Evolutionary conservation across 2,329 filamentous ascomycete species (phyloP).

Genomic region (Arthrobotrys pseudoclavata): DNA sequence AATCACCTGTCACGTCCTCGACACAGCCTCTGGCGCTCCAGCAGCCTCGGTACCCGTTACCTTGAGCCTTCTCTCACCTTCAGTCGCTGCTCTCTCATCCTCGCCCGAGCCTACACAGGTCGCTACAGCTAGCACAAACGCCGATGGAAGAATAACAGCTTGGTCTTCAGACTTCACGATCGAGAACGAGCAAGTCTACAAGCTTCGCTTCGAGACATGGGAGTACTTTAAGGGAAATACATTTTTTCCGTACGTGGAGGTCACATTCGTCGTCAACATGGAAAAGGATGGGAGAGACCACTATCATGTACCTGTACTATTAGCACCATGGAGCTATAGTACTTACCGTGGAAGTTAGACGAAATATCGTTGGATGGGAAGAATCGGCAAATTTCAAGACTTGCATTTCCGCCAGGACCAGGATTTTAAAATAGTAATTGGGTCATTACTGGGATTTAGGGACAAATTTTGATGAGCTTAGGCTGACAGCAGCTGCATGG

Average conservation of each 20-base stretch:
- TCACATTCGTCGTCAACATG: conserved; percentile 70
- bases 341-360: conserved; percentile 82
- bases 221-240: conserved; percentile 76
- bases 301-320: conserved; percentile 83
- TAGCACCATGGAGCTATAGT: conserved; percentile 84
- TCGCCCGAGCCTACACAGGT: conserved; percentile 66
- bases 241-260: conserved; percentile 73
- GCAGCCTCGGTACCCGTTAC: conserved; percentile 77
- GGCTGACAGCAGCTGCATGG: neutral
- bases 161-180: conserved; percentile 75
- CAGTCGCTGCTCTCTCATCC: conserved; percentile 62
- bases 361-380: neutral
- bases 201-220: conserved; percentile 79
- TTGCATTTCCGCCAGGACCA: neutral
- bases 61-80: conserved; percentile 67
- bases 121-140: conserved; percentile 77
- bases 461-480: neutral
- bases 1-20: conserved; percentile 89
- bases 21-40: conserved; percentile 81
- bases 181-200: conserved; percentile 73
- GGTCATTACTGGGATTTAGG: neutral
- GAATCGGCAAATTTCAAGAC: neutral
- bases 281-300: conserved; percentile 70
- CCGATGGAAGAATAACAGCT: conserved; percentile 78
- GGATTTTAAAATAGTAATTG: neutral